Percentiles rank a stretch among this genome's conserved stretches.
Evolutionary conservation across 305 asterid genomes (phyloP).

Genomic region (Fraxinus platypoda): DNA sequence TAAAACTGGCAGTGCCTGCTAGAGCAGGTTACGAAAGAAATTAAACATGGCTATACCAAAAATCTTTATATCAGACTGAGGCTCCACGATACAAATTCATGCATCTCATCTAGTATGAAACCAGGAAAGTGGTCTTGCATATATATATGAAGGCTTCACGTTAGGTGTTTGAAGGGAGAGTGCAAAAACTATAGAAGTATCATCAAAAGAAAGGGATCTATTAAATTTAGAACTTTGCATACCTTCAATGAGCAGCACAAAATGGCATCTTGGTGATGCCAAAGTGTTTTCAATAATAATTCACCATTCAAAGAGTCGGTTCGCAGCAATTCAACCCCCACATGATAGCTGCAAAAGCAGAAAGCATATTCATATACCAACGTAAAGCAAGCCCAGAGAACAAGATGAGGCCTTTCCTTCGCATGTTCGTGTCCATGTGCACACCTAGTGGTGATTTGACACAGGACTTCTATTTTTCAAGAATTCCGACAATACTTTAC

Average conservation of each 20-base stretch:
- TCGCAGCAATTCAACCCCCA: conserved; percentile 63
- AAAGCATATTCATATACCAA: conserved; percentile 10
- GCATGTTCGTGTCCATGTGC: not conserved
- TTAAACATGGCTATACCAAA: conserved; percentile 11
- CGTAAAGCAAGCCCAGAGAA: not conserved
- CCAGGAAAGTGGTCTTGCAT: not conserved
- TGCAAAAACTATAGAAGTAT: not conserved
- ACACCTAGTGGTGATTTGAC: not conserved
- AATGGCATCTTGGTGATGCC: conserved; percentile 90
- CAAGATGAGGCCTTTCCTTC: not conserved
- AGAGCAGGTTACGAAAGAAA: not conserved
- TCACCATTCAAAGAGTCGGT: conserved; percentile 50
- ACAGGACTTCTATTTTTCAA: not conserved
- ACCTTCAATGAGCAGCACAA: conserved; percentile 93
- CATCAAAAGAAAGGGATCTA: not conserved
- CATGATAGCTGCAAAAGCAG: conserved; percentile 51
- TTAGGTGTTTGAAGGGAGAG: not conserved
- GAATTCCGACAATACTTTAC: not conserved
- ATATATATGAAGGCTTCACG: not conserved
- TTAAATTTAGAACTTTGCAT: not conserved
- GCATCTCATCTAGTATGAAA: not conserved
- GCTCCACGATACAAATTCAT: not conserved
- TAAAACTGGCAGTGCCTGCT: conserved; percentile 65
- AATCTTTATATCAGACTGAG: not conserved
- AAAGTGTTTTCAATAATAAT: conserved; percentile 62